phyloP scores from a whole-genome alignment of 2,329 filamentous ascomycete species.

The Colletotrichum kahawae region DNA sequence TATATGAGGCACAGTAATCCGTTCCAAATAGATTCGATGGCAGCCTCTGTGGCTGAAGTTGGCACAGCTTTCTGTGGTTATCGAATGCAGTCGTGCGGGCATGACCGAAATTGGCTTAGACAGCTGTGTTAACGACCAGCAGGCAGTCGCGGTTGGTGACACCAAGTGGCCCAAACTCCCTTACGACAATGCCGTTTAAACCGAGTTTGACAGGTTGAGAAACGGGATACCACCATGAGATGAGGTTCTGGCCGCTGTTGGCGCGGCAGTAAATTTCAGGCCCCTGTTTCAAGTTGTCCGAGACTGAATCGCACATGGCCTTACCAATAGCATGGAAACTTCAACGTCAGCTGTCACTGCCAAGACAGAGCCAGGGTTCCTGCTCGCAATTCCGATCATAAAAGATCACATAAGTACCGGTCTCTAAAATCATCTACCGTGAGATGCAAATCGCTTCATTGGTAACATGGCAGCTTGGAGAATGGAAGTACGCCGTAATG shows the following conservation, averaged over 20 bases:
- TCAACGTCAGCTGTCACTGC: neutral
- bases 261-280: neutral
- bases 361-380: neutral
- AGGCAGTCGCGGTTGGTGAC: neutral
- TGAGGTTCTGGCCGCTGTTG: neutral
- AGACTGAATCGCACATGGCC: neutral
- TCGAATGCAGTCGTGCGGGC: neutral
- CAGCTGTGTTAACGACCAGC: neutral
- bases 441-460: neutral
- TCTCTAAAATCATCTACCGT: neutral
- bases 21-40: conserved; percentile 5
- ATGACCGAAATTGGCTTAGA: neutral
- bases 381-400: neutral
- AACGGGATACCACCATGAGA: neutral
- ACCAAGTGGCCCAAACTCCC: neutral
- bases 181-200: neutral
- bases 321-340: neutral
- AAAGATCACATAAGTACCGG: neutral
- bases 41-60: neutral
- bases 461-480: neutral
- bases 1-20: neutral
- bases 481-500: neutral
- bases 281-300: neutral
- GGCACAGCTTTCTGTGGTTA: neutral
- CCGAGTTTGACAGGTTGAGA: neutral